Evolutionary conservation across 805 yeast genomes (phyloP).

Genomic region (Saturnispora halmiae): DNA sequence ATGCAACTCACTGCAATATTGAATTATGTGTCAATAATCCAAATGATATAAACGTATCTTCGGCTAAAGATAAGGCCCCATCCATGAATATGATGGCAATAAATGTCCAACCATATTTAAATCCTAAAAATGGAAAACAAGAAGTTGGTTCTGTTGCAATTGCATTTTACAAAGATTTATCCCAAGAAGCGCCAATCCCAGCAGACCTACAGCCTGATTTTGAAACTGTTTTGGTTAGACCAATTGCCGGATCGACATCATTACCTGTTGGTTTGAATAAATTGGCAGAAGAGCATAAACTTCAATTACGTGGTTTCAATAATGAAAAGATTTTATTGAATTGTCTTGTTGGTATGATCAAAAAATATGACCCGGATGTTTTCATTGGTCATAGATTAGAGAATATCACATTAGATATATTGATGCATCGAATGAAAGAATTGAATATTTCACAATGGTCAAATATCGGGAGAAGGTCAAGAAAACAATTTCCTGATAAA

Average conservation of each 20-base stretch:
- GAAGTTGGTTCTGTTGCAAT: slow-evolving; percentile 80
- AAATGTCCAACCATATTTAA: slow-evolving; percentile 73
- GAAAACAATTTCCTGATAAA: slow-evolving; percentile 70
- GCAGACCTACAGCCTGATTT: slow-evolving; percentile 53
- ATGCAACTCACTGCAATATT: slow-evolving; percentile 72
- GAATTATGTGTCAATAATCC: slow-evolving; percentile 56
- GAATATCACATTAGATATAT: slow-evolving; percentile 63
- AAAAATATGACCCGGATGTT: slow-evolving; percentile 80
- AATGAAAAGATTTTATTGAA: slow-evolving; percentile 68
- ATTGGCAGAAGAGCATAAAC: slow-evolving; percentile 45
- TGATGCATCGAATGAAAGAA: slow-evolving; percentile 74
- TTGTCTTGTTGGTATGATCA: slow-evolving; percentile 64
- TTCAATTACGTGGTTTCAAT: slow-evolving; percentile 50
- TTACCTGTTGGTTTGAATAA: slow-evolving; percentile 72
- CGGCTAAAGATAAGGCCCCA: slow-evolving; percentile 43
- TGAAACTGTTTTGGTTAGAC: slow-evolving; percentile 67
- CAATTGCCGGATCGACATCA: slow-evolving; percentile 49
- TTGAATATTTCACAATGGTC: slow-evolving; percentile 70
- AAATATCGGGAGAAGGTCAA: slow-evolving; percentile 70
- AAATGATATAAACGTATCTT: slow-evolving; percentile 33
- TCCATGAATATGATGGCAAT: slow-evolving; percentile 65
- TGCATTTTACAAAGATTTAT: slow-evolving; percentile 58
- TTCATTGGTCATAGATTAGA: slow-evolving; percentile 84
- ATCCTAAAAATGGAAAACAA: slow-evolving; percentile 64
- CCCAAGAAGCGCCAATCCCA: slow-evolving; percentile 67